Evolutionary conservation across 371 early-diverging fungal genomes (phyloP).

Genomic region (Circinella umbellata): DNA sequence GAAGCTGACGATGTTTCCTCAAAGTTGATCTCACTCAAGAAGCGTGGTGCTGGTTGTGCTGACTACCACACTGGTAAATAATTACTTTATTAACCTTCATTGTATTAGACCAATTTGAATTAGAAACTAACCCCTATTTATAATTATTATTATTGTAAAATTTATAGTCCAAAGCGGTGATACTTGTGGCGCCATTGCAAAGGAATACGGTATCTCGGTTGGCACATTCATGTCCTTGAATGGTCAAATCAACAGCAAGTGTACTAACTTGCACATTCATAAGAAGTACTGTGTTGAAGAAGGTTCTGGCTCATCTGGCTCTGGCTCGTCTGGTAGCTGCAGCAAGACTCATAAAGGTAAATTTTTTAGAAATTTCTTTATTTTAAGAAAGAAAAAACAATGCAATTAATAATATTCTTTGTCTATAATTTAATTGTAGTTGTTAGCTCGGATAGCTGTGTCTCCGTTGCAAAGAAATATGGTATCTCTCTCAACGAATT

Average conservation of each 20-base stretch:
- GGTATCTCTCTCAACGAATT: constrained; percentile 31
- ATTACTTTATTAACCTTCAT: background rate
- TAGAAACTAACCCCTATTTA: background rate
- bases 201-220: constrained; percentile 32
- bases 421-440: constrained; percentile 14
- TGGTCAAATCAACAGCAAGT: constrained; percentile 39
- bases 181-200: constrained; percentile 34
- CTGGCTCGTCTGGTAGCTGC: constrained; percentile 21
- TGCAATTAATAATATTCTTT: background rate
- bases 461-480: constrained; percentile 29
- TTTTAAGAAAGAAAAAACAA: background rate
- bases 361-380: background rate
- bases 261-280: constrained; percentile 44
- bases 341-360: constrained; percentile 26
- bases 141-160: background rate
- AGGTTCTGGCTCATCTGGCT: constrained; percentile 20
- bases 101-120: constrained; percentile 5
- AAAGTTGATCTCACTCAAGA: constrained; percentile 24
- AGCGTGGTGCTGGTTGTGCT: constrained; percentile 29
- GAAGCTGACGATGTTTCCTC: constrained; percentile 19
- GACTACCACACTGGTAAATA: constrained; percentile 33
- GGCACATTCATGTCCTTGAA: constrained; percentile 35
- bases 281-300: constrained; percentile 46
- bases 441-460: constrained; percentile 30
- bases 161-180: constrained; percentile 35